Conservation (phyloP, 108 stramenopile species). For the Chaetoceros muelleri region DNA sequence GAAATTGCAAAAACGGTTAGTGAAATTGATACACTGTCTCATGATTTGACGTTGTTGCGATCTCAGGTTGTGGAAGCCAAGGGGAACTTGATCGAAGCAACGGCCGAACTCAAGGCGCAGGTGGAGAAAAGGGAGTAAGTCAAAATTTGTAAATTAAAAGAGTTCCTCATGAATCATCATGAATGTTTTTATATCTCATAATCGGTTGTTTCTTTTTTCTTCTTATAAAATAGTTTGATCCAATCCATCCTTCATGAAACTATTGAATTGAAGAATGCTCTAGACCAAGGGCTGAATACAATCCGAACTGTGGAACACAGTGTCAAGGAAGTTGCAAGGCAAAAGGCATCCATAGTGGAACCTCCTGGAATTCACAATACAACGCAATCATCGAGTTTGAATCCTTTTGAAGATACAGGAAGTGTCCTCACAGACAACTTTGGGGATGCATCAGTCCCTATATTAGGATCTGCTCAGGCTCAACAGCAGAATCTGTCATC, state of each 20-base stretch:
- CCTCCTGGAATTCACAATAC: neutral
- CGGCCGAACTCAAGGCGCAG: slow-evolving; percentile 57
- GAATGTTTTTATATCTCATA: too few species aligned
- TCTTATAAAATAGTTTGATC: neutral
- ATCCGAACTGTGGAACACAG: neutral
- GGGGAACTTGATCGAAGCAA: slow-evolving; percentile 45
- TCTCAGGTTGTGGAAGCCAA: slow-evolving; percentile 58
- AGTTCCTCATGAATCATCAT: too few species aligned
- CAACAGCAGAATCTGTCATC: too few species aligned
- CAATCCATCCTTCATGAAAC: neutral
- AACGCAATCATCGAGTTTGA: neutral
- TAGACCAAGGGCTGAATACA: neutral
- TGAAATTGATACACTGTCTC: slow-evolving; percentile 47
- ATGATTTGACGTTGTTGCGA: slow-evolving; percentile 40
- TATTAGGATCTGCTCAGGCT: too few species aligned
- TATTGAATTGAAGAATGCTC: neutral
- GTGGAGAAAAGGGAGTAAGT: slow-evolving; percentile 68
- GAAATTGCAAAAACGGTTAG: slow-evolving; percentile 42
- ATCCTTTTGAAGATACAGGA: neutral
- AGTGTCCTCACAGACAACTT: neutral
- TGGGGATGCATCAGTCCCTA: neutral
- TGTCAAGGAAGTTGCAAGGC: neutral
- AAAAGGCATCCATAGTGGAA: neutral
- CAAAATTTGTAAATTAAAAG: neutral
- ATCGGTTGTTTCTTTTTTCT: neutral